Percentiles rank a stretch among this genome's conserved stretches.
These are phyloP conservation scores for Rugonectria rugulosa DNA, from an alignment of 2,329 filamentous ascomycete genomes.

Conservation along the genomic window DNA sequence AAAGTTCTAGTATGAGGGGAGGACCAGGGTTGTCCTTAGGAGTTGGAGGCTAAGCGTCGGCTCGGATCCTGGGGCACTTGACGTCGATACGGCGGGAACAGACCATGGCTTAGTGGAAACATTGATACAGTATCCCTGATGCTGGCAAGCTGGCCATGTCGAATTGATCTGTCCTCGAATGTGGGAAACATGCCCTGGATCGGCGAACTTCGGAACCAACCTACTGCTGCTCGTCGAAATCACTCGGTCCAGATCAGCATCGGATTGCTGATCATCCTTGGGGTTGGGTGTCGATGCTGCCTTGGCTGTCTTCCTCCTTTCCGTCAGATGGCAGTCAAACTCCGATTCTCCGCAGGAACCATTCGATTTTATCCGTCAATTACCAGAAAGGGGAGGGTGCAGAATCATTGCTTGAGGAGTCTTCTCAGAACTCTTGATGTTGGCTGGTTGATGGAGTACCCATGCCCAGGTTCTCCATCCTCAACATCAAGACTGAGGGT, in stretches of 20 bases:
- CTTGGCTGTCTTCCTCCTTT: too few species aligned
- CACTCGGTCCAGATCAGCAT: neutral
- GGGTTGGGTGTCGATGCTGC: too few species aligned
- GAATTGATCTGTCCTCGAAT: neutral
- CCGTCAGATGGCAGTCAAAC: neutral
- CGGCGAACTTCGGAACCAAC: neutral
- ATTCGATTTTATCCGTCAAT: conserved; percentile 6
- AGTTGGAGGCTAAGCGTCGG: conserved; percentile 5
- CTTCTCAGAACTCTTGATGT: neutral
- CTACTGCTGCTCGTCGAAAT: neutral
- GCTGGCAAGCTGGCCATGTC: neutral
- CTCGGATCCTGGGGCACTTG: conserved; percentile 15
- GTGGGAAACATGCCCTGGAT: neutral
- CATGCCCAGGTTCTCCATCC: too few species aligned
- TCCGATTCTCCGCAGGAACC: neutral
- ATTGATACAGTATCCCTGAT: conserved; percentile 4
- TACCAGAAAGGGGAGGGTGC: neutral
- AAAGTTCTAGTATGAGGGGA: conserved; percentile 15
- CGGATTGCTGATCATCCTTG: neutral
- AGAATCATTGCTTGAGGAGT: neutral
- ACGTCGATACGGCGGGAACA: conserved; percentile 15
- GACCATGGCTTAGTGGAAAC: conserved; percentile 10
- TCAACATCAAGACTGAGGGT: too few species aligned
- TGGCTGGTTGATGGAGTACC: conserved; percentile 1
- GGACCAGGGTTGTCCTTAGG: neutral